Evolutionary conservation across 208 protist species (phyloP).

Genomic region (Crithidia acanthocephali): DNA sequence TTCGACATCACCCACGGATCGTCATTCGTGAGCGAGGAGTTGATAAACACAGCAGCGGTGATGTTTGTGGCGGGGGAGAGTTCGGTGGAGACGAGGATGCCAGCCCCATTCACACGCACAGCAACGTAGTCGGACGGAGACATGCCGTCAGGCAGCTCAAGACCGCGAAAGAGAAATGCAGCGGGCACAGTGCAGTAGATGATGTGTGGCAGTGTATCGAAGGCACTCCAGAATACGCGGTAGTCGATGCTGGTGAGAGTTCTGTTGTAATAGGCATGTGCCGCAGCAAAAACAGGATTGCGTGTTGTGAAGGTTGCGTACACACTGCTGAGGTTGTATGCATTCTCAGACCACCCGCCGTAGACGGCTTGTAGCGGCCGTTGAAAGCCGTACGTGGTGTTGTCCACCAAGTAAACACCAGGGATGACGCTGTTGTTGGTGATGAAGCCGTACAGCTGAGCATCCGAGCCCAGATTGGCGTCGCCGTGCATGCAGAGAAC

Average conservation of each 20-base stretch:
- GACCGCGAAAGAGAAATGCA: conserved; percentile 9
- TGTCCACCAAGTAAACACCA: conserved; percentile 16
- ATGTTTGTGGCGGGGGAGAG: not conserved
- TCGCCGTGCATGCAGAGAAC: conserved; percentile 23
- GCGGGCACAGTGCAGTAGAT: conserved; percentile 17
- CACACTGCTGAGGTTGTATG: conserved; percentile 1
- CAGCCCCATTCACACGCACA: conserved; percentile 17
- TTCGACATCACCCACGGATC: conserved; percentile 28
- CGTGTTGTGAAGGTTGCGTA: not conserved
- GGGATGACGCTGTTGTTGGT: conserved; percentile 15
- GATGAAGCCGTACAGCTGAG: conserved; percentile 18
- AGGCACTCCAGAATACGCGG: conserved; percentile 4
- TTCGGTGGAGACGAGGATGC: not conserved
- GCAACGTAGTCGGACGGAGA: conserved; percentile 15
- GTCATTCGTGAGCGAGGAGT: conserved; percentile 5
- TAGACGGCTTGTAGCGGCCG: conserved; percentile 17
- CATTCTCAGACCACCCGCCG: not conserved
- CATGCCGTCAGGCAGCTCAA: conserved; percentile 2
- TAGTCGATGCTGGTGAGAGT: conserved; percentile 14
- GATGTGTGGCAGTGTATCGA: conserved; percentile 5
- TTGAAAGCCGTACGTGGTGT: conserved; percentile 3
- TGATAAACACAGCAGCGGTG: conserved; percentile 17
- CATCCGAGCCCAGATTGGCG: not conserved
- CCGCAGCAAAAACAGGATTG: not conserved
- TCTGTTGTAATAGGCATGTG: conserved; percentile 16